These are phyloP conservation scores for Aspergillus conjunctus DNA, from an alignment of 495 filamentous ascomycete genomes.

Conservation along the genomic window DNA sequence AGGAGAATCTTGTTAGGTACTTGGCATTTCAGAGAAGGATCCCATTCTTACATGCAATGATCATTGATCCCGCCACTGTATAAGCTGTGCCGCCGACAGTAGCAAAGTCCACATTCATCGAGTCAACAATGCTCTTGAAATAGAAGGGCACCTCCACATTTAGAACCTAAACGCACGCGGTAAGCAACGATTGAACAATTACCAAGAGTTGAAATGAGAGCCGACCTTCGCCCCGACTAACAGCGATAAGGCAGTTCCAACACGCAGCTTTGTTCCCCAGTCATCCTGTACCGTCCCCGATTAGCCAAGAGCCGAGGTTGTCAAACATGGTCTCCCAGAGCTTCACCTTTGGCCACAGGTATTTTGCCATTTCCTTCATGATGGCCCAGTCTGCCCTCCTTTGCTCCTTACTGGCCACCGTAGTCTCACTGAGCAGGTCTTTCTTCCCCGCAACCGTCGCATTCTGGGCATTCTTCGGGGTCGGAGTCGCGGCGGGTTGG, in stretches of 20 bases:
- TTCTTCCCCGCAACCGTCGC: conserved; percentile 47
- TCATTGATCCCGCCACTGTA: conserved; percentile 87
- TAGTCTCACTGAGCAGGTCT: conserved; percentile 57
- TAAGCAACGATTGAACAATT: conserved; percentile 22
- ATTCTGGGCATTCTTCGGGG: conserved; percentile 28
- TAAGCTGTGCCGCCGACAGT: conserved; percentile 80
- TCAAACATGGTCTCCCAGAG: not conserved
- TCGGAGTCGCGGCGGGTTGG: conserved; percentile 26
- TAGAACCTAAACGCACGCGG: conserved; percentile 57
- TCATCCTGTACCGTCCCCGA: conserved; percentile 55
- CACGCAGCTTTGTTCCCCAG: conserved; percentile 78
- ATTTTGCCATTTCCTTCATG: conserved; percentile 94
- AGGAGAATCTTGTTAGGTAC: conserved; percentile 18
- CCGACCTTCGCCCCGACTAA: conserved; percentile 82
- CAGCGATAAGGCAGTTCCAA: conserved; percentile 76
- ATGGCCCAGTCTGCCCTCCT: conserved; percentile 97
- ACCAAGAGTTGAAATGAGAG: not conserved
- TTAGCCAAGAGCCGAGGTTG: conserved; percentile 14
- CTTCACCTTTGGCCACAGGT: conserved; percentile 90
- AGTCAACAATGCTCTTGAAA: conserved; percentile 96
- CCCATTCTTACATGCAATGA: conserved; percentile 69
- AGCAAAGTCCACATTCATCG: conserved; percentile 93
- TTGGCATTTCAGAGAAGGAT: not conserved
- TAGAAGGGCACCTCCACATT: conserved; percentile 99
- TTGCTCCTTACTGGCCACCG: conserved; percentile 74